Evolutionary conservation across 371 early-diverging fungal genomes (phyloP), one percentile per base, ranked within the genome.

Genomic region (Mucor piriformis): DNA sequence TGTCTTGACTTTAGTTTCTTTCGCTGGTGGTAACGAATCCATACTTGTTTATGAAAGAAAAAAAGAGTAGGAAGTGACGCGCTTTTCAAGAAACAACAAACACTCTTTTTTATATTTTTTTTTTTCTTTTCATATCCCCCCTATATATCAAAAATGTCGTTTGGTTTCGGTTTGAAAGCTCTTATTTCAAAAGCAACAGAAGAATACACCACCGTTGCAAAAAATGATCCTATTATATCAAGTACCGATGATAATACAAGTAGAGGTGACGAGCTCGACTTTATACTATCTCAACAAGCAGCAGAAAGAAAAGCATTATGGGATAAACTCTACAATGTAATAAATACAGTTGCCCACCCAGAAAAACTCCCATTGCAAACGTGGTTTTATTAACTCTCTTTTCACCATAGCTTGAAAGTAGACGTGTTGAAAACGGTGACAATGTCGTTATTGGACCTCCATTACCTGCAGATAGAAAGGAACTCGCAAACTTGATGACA

Each of bases 161-260:
- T 50, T 18, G 32, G 57, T 48, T 34, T 23, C 32, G 27, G 53
- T 66, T 13, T 59, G 61, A 38, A 38, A 34, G 23, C 16, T 3
- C 40, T 78, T 13, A 69, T 78, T 63, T 27, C 37, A 33, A 61
- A 69, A 27, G 70, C 79, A 42, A 73, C 73, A n/a, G 21, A 59
- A n/a, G 69, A 73, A 20, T 78, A 73, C 57, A 63, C 61, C 16
- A 37, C 50, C 1, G 53, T 57, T 3, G 61, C 68, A 0, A 60
- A 46, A n/a, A 50, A 38, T 10, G 79, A 74, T 20, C 65, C 60
- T 3, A 23, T 35, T 5, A 43, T 66, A 2, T 4, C 42, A n/a
- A 70, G 67, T 32, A 21, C n/a, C 12, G 69, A 67, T n/a, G 73
- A 74, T 18, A 69, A 58, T 6, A 67, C 73, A 11, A 15, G 38